Evolutionary conservation across 2,329 filamentous ascomycete genomes (phyloP).

Genomic region (Tolypocladium pustulatum): DNA sequence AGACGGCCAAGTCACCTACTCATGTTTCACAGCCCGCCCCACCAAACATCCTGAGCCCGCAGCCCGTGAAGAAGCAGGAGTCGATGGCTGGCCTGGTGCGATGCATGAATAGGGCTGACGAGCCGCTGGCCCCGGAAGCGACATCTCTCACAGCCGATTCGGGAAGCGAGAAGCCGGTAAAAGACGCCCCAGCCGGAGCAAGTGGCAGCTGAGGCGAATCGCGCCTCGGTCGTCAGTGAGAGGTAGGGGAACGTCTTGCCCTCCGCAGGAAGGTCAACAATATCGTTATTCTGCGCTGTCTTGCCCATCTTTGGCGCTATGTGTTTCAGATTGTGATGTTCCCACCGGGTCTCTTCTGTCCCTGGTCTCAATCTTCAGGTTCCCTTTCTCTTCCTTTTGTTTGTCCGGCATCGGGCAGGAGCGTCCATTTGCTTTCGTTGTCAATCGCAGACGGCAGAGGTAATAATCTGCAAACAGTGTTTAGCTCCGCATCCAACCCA

Average conservation of each 20-base stretch:
- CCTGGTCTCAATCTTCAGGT: neutral
- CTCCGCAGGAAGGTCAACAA: neutral
- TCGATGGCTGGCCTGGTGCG: neutral
- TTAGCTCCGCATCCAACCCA: neutral
- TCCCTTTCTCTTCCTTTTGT: neutral
- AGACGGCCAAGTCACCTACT: constrained; percentile 21
- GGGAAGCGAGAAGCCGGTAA: neutral
- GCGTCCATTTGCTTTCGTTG: neutral
- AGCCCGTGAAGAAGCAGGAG: constrained; percentile 1
- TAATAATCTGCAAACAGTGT: neutral
- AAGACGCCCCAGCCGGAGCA: neutral
- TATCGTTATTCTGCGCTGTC: neutral
- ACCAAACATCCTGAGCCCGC: constrained; percentile 2
- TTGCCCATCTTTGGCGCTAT: neutral
- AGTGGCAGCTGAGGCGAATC: neutral
- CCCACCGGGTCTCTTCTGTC: neutral
- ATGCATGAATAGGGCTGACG: neutral
- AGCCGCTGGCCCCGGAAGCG: neutral
- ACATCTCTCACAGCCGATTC: neutral
- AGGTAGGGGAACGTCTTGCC: neutral
- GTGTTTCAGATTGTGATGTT: neutral
- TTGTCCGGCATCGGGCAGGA: neutral
- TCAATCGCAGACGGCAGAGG: neutral
- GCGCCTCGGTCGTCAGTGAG: no score
- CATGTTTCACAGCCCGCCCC: constrained; percentile 14